These are phyloP conservation scores for Tuber aestivum DNA, from an alignment of 495 filamentous ascomycete genomes.

Conservation along the genomic window DNA sequence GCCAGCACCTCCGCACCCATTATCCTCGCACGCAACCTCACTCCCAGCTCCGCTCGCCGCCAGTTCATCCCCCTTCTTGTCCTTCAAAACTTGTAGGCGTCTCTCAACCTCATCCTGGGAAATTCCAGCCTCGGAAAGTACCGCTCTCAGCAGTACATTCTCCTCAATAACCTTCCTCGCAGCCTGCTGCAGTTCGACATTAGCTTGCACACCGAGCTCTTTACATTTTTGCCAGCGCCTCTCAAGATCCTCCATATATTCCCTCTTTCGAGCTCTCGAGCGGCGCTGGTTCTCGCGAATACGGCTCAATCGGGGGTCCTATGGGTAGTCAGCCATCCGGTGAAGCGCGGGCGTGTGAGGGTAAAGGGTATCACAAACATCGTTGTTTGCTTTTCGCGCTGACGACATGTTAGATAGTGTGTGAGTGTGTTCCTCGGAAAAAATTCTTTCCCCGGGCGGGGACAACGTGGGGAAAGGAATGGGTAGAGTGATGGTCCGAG, in stretches of 20 bases:
- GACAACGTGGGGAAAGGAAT: not conserved
- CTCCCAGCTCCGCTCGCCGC: not conserved
- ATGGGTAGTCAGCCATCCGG: not conserved
- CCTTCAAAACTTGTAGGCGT: conserved; percentile 18
- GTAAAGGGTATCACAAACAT: not conserved
- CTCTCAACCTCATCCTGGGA: conserved; percentile 23
- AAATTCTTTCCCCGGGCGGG: not conserved
- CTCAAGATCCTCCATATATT: conserved; percentile 68
- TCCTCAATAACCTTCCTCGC: conserved; percentile 59
- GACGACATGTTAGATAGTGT: not conserved
- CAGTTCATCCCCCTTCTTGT: not conserved
- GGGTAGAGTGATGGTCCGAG: not conserved
- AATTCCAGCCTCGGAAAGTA: conserved; percentile 44
- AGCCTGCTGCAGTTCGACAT: conserved; percentile 57
- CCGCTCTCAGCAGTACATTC: conserved; percentile 51
- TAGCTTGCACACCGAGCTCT: conserved; percentile 53
- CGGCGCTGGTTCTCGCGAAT: conserved; percentile 74
- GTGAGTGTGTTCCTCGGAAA: not conserved
- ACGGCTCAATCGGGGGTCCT: conserved; percentile 43
- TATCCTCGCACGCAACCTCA: not conserved
- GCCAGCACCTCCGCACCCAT: conserved; percentile 7
- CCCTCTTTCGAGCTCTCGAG: conserved; percentile 66
- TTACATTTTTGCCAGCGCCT: conserved; percentile 56
- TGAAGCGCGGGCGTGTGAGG: not conserved
- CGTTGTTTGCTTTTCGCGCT: not conserved